Evolutionary conservation across 1,284 basidiomycete species (phyloP).

Genomic region (Hymenochaete sp.): DNA sequence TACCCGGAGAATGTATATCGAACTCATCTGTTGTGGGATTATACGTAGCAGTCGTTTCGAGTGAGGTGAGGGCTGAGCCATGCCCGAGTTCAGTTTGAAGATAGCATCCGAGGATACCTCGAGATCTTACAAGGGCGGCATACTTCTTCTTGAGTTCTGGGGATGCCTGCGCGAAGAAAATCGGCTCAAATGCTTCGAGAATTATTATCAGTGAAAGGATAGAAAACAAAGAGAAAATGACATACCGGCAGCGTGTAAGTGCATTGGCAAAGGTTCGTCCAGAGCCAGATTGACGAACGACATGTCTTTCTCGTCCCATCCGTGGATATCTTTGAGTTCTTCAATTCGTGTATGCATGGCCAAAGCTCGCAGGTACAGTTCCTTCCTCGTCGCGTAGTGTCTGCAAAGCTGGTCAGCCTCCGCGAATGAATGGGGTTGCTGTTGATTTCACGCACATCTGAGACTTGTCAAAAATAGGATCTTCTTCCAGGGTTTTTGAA

Average conservation of each 20-base stretch:
- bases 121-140: conserved; percentile 37
- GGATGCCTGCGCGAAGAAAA: conserved; percentile 53
- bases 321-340: conserved; percentile 45
- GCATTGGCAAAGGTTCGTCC: conserved; percentile 45
- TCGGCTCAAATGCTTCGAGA: conserved; percentile 52
- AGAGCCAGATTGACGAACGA: conserved; percentile 35
- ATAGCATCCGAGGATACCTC: conserved; percentile 64
- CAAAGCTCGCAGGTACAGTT: conserved; percentile 41
- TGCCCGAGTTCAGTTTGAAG: conserved; percentile 72
- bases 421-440: neutral
- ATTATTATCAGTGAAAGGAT: conserved; percentile 3
- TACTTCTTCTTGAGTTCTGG: conserved; percentile 42
- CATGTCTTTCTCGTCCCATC: conserved; percentile 44
- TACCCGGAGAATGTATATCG: conserved; percentile 70
- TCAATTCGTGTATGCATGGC: conserved; percentile 46
- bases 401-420: conserved; percentile 26
- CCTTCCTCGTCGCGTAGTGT: conserved; percentile 42
- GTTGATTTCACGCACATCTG: conserved; percentile 32
- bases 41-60: conserved; percentile 78
- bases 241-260: conserved; percentile 51
- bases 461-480: conserved; percentile 59
- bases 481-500: conserved; percentile 40
- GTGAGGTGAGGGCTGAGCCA: conserved; percentile 58
- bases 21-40: conserved; percentile 61
- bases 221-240: conserved; percentile 5